Evolutionary conservation across 495 filamentous ascomycete genomes (phyloP).

Genomic region (Podospora australis): DNA sequence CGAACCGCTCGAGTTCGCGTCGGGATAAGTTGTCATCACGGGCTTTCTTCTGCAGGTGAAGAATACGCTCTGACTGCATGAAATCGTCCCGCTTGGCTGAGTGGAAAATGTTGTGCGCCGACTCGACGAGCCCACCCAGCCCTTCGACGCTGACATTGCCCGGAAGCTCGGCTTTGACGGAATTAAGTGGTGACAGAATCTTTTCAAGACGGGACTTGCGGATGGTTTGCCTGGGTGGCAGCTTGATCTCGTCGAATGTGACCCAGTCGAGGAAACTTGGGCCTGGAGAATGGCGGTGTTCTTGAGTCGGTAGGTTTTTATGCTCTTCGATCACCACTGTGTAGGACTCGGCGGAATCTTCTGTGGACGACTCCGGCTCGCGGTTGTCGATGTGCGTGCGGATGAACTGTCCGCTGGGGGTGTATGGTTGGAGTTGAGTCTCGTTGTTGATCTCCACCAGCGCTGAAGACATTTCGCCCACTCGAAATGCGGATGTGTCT

Average conservation of each 20-base stretch:
- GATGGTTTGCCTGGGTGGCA: constrained; percentile 15
- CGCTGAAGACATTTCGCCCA: constrained; percentile 1
- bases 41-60: constrained; percentile 5
- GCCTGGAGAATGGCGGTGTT: background rate
- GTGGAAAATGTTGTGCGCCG: constrained; percentile 21
- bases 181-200: constrained; percentile 14
- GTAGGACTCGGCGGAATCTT: background rate
- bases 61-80: constrained; percentile 16
- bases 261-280: constrained; percentile 19
- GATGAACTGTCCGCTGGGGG: background rate
- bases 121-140: constrained; percentile 20
- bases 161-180: constrained; percentile 17
- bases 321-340: background rate
- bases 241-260: constrained; percentile 10
- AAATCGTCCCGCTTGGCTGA: constrained; percentile 19
- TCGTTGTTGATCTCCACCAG: constrained; percentile 1
- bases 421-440: constrained; percentile 3
- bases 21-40: constrained; percentile 1
- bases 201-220: constrained; percentile 14
- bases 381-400: background rate
- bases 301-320: background rate
- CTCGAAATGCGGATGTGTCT: constrained; percentile 20
- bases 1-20: constrained; percentile 17
- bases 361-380: background rate
- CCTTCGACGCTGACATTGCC: constrained; percentile 20